Evolutionary conservation across 169 alveolate genomes (phyloP), one percentile per base, ranked within the genome.

Genomic region (Eimeria falciformis): DNA sequence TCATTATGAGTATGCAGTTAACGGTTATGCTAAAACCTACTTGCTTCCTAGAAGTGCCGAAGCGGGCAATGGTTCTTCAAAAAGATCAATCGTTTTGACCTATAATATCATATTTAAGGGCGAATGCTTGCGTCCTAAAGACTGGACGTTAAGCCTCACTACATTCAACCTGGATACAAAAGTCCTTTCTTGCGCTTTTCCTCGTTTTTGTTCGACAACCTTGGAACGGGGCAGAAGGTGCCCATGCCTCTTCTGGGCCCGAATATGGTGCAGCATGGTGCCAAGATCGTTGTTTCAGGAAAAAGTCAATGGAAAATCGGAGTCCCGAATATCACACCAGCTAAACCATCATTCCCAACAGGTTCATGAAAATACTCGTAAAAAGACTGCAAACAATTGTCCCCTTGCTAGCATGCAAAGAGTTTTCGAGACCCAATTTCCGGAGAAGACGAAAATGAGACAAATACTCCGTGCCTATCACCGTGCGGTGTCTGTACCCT

Each of bases 61-160:
- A 21, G 56, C 65, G 23, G 93, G 79, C 79, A 47, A 81, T 17
- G 87, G 45, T 55, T 29, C 68, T 46, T 58, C 89, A 40, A 89
- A 89, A 73, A 89, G 82, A 71, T 89, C 93, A 33, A 89, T 75
- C 25, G 83, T 56, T 68, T 89, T 73, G 43, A 46, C 89, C 93
- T 89, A 47, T 27, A 23, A 75, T 43, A 55, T 45, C 23, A 18
- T 33, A 73, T 11, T 45, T 40, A n/a, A 75, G 46, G 65, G 45
- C n/a, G n/a, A n/a, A n/a, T n/a, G n/a, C n/a, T n/a, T n/a, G n/a
- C n/a, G n/a, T n/a, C n/a, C n/a, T n/a, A n/a, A n/a, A n/a, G n/a
- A 50, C 11, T 50, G n/a, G 23, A 21, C 3, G 65, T 46, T 5
- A 14, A n/a, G 46, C 46, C 88, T 78, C 88, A 78, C 88, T 53